Evolutionary conservation across 495 filamentous ascomycete species (phyloP).

Genomic region (Aspergillus funiculosus): DNA sequence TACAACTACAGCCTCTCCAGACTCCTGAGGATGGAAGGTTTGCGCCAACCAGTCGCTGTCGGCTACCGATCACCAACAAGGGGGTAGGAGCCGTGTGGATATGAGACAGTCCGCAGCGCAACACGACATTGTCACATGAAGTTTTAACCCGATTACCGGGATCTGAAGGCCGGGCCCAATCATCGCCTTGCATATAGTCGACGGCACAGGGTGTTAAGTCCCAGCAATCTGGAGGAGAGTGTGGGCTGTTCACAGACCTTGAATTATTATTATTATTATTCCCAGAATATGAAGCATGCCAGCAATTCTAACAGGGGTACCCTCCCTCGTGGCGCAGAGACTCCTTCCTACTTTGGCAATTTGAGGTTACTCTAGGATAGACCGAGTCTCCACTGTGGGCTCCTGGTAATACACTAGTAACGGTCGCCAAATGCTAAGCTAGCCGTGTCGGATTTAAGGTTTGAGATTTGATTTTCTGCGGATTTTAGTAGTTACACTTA

Average conservation of each 20-base stretch:
- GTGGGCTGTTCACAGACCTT: no score
- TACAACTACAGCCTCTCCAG: background rate
- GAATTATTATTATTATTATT: no score
- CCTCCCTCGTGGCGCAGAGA: slow-evolving; percentile 4
- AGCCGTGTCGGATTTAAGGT: background rate
- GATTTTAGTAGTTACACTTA: no score
- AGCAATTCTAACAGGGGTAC: no score
- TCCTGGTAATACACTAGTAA: slow-evolving; percentile 1
- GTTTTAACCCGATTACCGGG: background rate
- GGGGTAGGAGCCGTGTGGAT: no score
- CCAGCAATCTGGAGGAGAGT: background rate
- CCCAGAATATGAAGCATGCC: no score
- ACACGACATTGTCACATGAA: no score
- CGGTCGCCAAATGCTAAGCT: background rate
- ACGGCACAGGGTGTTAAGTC: background rate
- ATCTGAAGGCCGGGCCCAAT: background rate
- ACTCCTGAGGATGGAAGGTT: no score
- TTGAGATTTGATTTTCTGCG: background rate
- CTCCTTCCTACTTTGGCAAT: background rate
- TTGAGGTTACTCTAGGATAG: background rate
- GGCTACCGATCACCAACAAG: background rate
- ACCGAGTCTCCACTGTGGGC: background rate
- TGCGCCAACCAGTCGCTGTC: no score
- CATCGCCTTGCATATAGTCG: background rate
- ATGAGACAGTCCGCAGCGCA: no score